Conservation (phyloP, 768 basidiomycete species). For the Pleurotus salmoneostramineus region DNA sequence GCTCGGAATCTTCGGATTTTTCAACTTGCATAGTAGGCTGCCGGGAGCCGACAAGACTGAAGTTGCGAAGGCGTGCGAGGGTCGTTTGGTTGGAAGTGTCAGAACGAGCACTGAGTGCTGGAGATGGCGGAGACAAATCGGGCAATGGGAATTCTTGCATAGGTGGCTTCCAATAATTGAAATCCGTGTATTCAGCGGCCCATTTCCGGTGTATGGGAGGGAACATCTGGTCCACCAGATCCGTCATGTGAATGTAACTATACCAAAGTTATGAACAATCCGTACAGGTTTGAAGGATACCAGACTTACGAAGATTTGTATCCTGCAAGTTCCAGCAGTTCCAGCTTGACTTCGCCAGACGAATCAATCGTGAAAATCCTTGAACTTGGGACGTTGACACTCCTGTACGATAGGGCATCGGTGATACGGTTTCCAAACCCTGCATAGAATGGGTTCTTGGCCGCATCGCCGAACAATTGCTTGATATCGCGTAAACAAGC, state of each 20-base stretch:
- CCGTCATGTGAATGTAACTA: constrained; percentile 98
- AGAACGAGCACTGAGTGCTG: constrained; percentile 90
- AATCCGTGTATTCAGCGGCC: constrained; percentile 91
- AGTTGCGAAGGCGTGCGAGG: constrained; percentile 70
- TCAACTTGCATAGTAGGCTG: constrained; percentile 19
- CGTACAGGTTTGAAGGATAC: neutral
- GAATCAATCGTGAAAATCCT: constrained; percentile 98
- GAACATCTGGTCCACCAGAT: constrained; percentile 99
- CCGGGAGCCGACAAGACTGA: constrained; percentile 63
- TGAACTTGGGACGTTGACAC: constrained; percentile 90
- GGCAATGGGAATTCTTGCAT: constrained; percentile 78
- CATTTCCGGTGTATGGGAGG: constrained; percentile 90
- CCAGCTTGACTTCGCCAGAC: constrained; percentile 93
- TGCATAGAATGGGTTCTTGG: constrained; percentile 84
- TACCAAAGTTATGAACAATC: neutral
- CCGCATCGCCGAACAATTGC: constrained; percentile 74
- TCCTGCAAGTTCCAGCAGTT: constrained; percentile 92
- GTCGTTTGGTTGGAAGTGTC: constrained; percentile 77
- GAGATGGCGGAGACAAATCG: constrained; percentile 82
- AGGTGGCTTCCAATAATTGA: constrained; percentile 92
- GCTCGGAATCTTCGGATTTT: constrained; percentile 7
- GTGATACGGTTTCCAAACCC: constrained; percentile 99
- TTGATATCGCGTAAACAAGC: constrained; percentile 95
- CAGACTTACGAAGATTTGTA: constrained; percentile 87
- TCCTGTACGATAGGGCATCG: constrained; percentile 96